phyloP scores from a whole-genome alignment of 257 asterid genomes.

The Ilex asprella region DNA sequence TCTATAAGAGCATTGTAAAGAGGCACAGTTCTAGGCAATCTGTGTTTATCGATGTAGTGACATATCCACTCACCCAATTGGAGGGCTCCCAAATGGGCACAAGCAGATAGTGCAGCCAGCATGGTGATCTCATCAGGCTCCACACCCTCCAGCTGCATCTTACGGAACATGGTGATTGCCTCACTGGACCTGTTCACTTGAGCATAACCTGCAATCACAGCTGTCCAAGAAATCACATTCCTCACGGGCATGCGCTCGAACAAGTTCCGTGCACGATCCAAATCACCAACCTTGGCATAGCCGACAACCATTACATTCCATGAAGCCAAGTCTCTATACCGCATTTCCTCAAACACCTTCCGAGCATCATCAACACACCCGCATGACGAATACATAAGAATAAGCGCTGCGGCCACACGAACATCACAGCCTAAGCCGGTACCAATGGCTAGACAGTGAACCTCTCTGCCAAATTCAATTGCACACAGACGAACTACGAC shows the following conservation, averaged over 20 bases:
- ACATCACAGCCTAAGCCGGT: constrained; percentile 6
- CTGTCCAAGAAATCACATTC: constrained; percentile 19
- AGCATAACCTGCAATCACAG: constrained; percentile 8
- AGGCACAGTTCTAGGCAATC: constrained; percentile 3
- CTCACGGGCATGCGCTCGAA: constrained; percentile 9
- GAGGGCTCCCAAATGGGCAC: constrained; percentile 17
- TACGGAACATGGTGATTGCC: constrained; percentile 6
- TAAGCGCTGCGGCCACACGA: constrained; percentile 5
- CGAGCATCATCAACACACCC: constrained; percentile 12
- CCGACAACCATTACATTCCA: constrained; percentile 14
- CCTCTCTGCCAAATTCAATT: not conserved
- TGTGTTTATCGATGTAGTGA: constrained; percentile 5
- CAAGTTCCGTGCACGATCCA: constrained; percentile 1
- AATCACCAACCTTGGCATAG: constrained; percentile 12
- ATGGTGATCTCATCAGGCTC: constrained; percentile 14
- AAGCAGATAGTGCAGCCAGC: constrained; percentile 16
- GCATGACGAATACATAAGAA: not conserved
- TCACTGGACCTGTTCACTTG: constrained; percentile 6
- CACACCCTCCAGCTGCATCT: constrained; percentile 5
- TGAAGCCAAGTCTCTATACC: not conserved
- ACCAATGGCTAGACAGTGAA: constrained; percentile 11
- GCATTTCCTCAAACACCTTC: constrained; percentile 10
- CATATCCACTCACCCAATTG: constrained; percentile 13
- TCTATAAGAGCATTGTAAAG: constrained; percentile 17
- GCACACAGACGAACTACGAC: not conserved